Conservation (phyloP, 2,329 filamentous ascomycete species). For the Ophiostoma quercus region DNA sequence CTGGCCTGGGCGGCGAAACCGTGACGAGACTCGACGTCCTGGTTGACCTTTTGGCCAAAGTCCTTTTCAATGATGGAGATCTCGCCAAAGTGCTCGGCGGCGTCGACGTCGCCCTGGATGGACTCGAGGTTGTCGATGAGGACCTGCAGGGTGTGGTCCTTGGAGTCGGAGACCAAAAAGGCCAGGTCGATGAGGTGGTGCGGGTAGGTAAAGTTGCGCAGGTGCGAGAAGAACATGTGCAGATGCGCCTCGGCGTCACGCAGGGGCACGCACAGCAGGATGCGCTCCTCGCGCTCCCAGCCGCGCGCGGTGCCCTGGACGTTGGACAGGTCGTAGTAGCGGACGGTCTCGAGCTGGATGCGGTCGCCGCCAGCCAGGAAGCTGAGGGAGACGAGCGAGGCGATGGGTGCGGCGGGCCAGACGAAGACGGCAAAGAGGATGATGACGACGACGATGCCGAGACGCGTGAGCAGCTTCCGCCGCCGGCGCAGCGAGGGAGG, state of each 20-base stretch:
- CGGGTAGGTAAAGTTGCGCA: constrained; percentile 94
- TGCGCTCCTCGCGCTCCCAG: constrained; percentile 94
- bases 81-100: constrained; percentile 81
- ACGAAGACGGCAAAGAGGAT: constrained; percentile 69
- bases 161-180: constrained; percentile 95
- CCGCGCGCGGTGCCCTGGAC: constrained; percentile 86
- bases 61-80: constrained; percentile 98
- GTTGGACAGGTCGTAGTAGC: constrained; percentile 92
- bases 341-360: constrained; percentile 84
- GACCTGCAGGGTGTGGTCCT: constrained; percentile 77
- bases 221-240: constrained; percentile 97
- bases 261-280: constrained; percentile 88
- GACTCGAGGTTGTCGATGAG: constrained; percentile 70
- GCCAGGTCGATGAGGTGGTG: constrained; percentile 94
- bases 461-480: constrained; percentile 64
- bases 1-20: constrained; percentile 94
- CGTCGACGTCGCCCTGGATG: constrained; percentile 74
- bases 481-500: constrained; percentile 66
- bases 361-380: constrained; percentile 62
- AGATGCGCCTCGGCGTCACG: constrained; percentile 89
- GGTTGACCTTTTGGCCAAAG: constrained; percentile 95
- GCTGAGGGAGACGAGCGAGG: constrained; percentile 62
- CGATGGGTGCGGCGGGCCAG: constrained; percentile 60
- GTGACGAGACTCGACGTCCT: constrained; percentile 95
- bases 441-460: constrained; percentile 55